Conservation (phyloP, 345 rosid genomes). For the Melaleuca quinquenervia region DNA sequence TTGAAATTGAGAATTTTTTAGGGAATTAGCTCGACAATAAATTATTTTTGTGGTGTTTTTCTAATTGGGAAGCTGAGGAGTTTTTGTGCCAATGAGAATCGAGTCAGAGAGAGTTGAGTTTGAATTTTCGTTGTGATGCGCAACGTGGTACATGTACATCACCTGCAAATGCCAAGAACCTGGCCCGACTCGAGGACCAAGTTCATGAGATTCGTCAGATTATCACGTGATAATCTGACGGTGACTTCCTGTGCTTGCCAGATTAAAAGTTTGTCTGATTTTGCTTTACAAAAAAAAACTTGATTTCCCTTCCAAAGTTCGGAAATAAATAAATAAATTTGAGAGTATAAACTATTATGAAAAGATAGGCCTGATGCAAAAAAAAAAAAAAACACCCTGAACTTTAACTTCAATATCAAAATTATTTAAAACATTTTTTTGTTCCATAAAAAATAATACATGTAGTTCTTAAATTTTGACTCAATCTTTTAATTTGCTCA, state of each 20-base stretch:
- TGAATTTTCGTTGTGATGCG: background rate
- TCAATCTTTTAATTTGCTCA: too few relatives aligned
- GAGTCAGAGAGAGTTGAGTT: background rate
- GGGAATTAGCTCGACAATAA: background rate
- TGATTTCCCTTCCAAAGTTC: background rate
- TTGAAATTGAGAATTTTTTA: background rate
- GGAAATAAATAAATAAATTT: background rate
- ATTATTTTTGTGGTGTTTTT: background rate
- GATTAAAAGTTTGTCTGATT: background rate
- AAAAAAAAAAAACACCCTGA: too few relatives aligned
- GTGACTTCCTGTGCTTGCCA: background rate
- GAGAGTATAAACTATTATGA: background rate
- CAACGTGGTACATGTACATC: too few relatives aligned
- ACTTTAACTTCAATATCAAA: too few relatives aligned
- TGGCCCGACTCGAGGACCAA: background rate
- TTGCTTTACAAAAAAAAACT: background rate
- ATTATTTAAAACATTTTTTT: too few relatives aligned
- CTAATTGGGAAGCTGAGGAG: background rate
- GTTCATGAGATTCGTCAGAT: background rate
- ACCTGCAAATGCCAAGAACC: background rate
- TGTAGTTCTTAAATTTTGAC: too few relatives aligned
- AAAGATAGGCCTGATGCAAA: background rate
- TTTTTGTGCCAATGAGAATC: background rate
- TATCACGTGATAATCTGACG: background rate
- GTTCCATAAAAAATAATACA: too few relatives aligned